phyloP scores from a whole-genome alignment of 441 rosid genomes.

The Eutrema salsugineum region DNA sequence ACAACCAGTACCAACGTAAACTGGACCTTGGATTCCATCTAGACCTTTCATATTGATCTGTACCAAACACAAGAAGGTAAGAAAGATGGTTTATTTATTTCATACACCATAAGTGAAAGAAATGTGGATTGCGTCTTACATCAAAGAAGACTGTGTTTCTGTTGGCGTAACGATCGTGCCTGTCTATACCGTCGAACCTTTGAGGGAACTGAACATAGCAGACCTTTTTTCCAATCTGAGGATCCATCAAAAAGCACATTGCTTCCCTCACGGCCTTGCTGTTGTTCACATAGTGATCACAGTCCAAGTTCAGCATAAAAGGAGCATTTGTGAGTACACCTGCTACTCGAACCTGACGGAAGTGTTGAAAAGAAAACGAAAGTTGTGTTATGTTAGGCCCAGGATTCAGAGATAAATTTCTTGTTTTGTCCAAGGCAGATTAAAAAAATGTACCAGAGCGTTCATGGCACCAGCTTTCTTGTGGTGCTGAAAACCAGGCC shows the following conservation, averaged over 20 bases:
- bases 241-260: slow-evolving; percentile 83
- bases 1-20: slow-evolving; percentile 75
- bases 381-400: background rate
- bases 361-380: slow-evolving; percentile 4
- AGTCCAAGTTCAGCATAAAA: slow-evolving; percentile 74
- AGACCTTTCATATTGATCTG: slow-evolving; percentile 84
- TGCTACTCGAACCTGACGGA: slow-evolving; percentile 54
- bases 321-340: slow-evolving; percentile 79
- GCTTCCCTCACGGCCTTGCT: slow-evolving; percentile 78
- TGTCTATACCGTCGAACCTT: slow-evolving; percentile 73
- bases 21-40: slow-evolving; percentile 79
- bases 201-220: slow-evolving; percentile 80
- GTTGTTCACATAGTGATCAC: slow-evolving; percentile 74
- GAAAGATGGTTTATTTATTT: background rate
- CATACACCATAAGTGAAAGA: background rate
- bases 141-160: slow-evolving; percentile 78
- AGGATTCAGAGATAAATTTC: background rate
- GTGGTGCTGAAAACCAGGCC: slow-evolving; percentile 69
- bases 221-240: slow-evolving; percentile 61
- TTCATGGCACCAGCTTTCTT: slow-evolving; percentile 88
- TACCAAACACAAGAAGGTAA: slow-evolving; percentile 16
- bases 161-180: slow-evolving; percentile 67
- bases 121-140: slow-evolving; percentile 35
- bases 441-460: slow-evolving; percentile 43
- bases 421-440: slow-evolving; percentile 1